These are phyloP conservation scores for Jaminaea rosea DNA, from an alignment of 1,284 basidiomycete species.

Conservation along the genomic window DNA sequence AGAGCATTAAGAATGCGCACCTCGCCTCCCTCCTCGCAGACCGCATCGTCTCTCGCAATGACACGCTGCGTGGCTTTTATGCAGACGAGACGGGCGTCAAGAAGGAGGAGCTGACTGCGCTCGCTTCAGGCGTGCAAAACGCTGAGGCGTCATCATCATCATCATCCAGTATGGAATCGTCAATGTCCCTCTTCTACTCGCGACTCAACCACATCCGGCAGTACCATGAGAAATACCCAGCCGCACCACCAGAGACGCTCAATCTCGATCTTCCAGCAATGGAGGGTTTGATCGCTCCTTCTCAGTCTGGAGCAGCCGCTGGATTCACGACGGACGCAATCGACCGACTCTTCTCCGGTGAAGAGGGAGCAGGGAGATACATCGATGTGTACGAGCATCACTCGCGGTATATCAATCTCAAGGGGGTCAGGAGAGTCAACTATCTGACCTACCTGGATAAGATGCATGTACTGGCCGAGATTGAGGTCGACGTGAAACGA, in stretches of 20 bases:
- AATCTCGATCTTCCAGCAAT: constrained; percentile 38
- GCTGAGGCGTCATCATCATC: constrained; percentile 39
- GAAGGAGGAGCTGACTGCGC: constrained; percentile 50
- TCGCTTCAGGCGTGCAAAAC: too few species aligned
- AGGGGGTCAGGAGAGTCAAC: constrained; percentile 69
- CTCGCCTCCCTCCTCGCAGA: constrained; percentile 76
- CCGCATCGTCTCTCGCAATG: constrained; percentile 62
- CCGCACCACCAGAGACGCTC: constrained; percentile 53
- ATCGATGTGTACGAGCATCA: constrained; percentile 86
- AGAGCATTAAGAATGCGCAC: constrained; percentile 57
- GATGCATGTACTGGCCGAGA: constrained; percentile 56
- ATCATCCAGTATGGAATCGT: neutral
- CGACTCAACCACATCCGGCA: constrained; percentile 89
- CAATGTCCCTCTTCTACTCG: constrained; percentile 62
- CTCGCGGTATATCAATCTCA: constrained; percentile 71
- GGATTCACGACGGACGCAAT: constrained; percentile 20
- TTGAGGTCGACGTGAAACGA: constrained; percentile 29
- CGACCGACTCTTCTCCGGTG: constrained; percentile 55
- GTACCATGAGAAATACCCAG: constrained; percentile 89
- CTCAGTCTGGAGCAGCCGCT: constrained; percentile 1
- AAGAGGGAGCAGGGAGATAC: constrained; percentile 89
- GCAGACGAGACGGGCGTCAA: constrained; percentile 49
- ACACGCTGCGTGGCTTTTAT: constrained; percentile 39
- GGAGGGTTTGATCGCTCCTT: constrained; percentile 13
- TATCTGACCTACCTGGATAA: constrained; percentile 71